Evolutionary conservation across 306 rosid species (phyloP), one percentile per base, ranked within the genome.

Genomic region (Ochetophila trinervis): DNA sequence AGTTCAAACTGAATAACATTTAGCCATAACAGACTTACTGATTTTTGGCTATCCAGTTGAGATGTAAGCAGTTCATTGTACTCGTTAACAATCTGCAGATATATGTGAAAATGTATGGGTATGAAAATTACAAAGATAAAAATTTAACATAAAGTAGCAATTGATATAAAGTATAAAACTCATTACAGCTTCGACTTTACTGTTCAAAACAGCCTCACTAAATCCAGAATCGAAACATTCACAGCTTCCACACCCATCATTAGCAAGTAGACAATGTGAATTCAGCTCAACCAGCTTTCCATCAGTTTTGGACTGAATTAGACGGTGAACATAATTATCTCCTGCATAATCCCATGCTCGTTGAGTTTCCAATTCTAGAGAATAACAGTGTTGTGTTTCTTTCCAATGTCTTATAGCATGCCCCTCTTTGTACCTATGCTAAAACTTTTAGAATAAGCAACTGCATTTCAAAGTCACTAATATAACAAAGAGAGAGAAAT

Each of bases 301-400:
- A 73, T 89, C 97, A 12, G 98, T 89, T 86, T 93, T 93, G 73
- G 98, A 89, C 67, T 76, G 93, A 78, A 93, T 89, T 44, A 93
- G 86, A 60, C 98, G 86, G 76, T 89, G 98, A 65, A 93, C 98
- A 59, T 89, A 93, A 80, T 93, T 93, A 82, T 93, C 97, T 61
- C 96, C 96, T 34, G 80, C 97, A 65, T 89, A 89, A 84, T 93
- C 97, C 98, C 97, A 93, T 17, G 87, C 98, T 0, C 98, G 95
- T 60, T 76, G 86, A 5, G 98, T 89, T 76, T 93, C 98, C 81
- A 93, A 82, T 74, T 93, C 98, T 20, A 87, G 87, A 78, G 96
- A 87, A 76, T 93, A 93, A 77, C 98, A 93, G 74, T 89, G 97
- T 22, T 93, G 86, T 16, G 95, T 89, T 79, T 93, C 96, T 80